Conservation (phyloP, 148 eudicot species). For the Rhododendron williamsianum region DNA sequence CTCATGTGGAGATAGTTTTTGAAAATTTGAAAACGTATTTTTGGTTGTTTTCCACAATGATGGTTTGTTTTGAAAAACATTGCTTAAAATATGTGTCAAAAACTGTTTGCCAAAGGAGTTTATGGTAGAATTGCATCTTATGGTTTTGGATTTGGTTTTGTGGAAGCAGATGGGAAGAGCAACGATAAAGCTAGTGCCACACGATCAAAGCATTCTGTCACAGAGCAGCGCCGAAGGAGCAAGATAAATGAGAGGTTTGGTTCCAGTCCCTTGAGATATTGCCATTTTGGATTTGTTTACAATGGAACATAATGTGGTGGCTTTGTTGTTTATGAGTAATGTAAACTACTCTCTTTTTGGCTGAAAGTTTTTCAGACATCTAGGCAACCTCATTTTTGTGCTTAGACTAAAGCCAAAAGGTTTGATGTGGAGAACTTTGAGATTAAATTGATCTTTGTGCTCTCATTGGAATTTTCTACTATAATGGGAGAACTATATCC, state of each 20-base stretch:
- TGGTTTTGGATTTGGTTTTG: background rate
- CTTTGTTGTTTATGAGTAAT: background rate
- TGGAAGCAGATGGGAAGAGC: constrained; percentile 61
- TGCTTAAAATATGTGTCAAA: background rate
- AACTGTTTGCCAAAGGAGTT: background rate
- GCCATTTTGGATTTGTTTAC: background rate
- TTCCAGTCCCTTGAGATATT: background rate
- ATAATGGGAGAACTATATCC: background rate
- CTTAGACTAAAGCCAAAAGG: background rate
- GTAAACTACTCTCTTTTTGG: background rate
- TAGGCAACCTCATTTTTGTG: background rate
- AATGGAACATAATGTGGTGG: background rate
- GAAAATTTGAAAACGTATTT: background rate
- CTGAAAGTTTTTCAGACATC: background rate
- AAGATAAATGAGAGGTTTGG: constrained; percentile 90
- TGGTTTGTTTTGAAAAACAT: background rate
- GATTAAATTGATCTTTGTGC: background rate
- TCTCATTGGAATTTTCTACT: too few relatives aligned
- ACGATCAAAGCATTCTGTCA: constrained; percentile 90
- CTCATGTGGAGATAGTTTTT: background rate
- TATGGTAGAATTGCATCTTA: background rate
- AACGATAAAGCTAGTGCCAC: constrained; percentile 63
- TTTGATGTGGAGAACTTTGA: background rate
- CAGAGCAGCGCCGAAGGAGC: constrained; percentile 92
- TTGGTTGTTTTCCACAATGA: background rate